These are phyloP conservation scores for Tanozyma kutaoensis DNA, from an alignment of 805 yeast species.

Conservation along the genomic window DNA sequence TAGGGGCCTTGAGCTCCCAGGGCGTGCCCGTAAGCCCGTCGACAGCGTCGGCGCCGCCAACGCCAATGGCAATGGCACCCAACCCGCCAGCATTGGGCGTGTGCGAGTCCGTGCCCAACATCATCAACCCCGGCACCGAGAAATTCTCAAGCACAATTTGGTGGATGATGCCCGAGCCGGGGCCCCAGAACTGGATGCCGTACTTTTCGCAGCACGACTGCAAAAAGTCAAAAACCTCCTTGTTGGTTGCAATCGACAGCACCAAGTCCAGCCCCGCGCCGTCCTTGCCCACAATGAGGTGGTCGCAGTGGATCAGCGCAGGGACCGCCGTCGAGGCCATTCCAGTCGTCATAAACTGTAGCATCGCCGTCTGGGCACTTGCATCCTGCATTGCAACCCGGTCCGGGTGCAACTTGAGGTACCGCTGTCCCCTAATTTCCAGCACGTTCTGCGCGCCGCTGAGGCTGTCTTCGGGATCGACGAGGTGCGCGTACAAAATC, in stretches of 20 bases:
- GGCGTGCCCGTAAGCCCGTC: slow-evolving; percentile 95
- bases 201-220: slow-evolving; percentile 88
- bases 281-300: slow-evolving; percentile 90
- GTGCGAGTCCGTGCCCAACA: slow-evolving; percentile 97
- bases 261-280: slow-evolving; percentile 80
- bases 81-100: slow-evolving; percentile 99
- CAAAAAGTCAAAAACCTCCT: slow-evolving; percentile 91
- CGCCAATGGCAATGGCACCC: slow-evolving; percentile 98
- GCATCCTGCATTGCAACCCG: slow-evolving; percentile 99
- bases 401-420: slow-evolving; percentile 89
- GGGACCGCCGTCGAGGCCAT: slow-evolving; percentile 83
- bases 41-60: slow-evolving; percentile 99
- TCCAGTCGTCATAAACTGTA: slow-evolving; percentile 97
- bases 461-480: slow-evolving; percentile 75
- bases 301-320: slow-evolving; percentile 95
- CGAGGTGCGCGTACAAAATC: slow-evolving; percentile 84
- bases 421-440: slow-evolving; percentile 72
- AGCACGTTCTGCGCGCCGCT: slow-evolving; percentile 29
- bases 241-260: slow-evolving; percentile 72
- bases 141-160: slow-evolving; percentile 96
- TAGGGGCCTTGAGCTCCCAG: slow-evolving; percentile 98
- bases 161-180: slow-evolving; percentile 98
- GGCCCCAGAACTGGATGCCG: slow-evolving; percentile 98
- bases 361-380: slow-evolving; percentile 98
- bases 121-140: slow-evolving; percentile 92